phyloP scores from a whole-genome alignment of 805 yeast genomes.

The Isabelozyma pseudorhagii region DNA sequence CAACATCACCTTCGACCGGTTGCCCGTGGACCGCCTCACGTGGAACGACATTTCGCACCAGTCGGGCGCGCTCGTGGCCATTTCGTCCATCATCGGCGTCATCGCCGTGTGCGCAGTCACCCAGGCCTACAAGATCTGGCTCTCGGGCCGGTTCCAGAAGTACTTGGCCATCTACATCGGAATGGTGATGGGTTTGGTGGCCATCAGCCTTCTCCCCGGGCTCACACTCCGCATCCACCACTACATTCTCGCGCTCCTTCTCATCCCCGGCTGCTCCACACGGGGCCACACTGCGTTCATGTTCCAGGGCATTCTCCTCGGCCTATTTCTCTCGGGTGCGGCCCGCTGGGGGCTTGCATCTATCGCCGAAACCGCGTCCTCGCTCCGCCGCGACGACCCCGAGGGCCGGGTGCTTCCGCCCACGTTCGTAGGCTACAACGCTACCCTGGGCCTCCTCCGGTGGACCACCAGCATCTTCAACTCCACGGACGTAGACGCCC shows the following conservation, averaged over 20 bases:
- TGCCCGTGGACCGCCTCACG: slow-evolving; percentile 85
- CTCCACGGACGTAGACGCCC: too few relatives aligned
- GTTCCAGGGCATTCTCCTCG: slow-evolving; percentile 82
- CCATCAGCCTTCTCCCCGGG: slow-evolving; percentile 56
- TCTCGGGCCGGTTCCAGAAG: slow-evolving; percentile 61
- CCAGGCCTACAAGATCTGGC: slow-evolving; percentile 82
- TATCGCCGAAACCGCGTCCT: slow-evolving; percentile 69
- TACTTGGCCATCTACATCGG: slow-evolving; percentile 55
- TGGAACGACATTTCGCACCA: slow-evolving; percentile 65
- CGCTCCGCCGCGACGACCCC: slow-evolving; percentile 74
- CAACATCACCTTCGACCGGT: slow-evolving; percentile 81
- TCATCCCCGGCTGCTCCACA: slow-evolving; percentile 83
- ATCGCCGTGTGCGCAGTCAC: slow-evolving; percentile 55
- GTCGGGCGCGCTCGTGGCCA: slow-evolving; percentile 73
- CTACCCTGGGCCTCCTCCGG: slow-evolving; percentile 25
- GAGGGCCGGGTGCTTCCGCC: slow-evolving; percentile 56
- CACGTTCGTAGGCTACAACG: slow-evolving; percentile 29
- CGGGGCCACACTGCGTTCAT: slow-evolving; percentile 65
- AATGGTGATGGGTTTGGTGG: slow-evolving; percentile 40
- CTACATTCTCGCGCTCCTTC: slow-evolving; percentile 67
- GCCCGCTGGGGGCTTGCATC: slow-evolving; percentile 94
- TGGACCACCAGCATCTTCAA: slow-evolving; percentile 24
- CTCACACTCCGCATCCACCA: slow-evolving; percentile 77
- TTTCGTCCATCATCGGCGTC: slow-evolving; percentile 45
- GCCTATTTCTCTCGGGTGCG: slow-evolving; percentile 78